Conservation (phyloP, 208 protist genomes). For the Dictyostelium gargantuum region DNA sequence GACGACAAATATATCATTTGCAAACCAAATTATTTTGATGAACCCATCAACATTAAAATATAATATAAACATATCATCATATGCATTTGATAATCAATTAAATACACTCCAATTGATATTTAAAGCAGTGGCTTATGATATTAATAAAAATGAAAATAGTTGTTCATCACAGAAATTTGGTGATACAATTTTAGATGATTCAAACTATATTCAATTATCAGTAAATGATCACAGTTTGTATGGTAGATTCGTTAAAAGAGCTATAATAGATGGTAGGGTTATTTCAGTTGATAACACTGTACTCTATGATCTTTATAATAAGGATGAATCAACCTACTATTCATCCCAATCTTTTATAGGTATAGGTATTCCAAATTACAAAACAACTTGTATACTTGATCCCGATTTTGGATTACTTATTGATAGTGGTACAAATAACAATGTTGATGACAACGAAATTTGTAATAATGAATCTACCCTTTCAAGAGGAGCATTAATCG, state of each 20-base stretch:
- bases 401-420: neutral
- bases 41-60: neutral
- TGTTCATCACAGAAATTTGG: neutral
- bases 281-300: neutral
- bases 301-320: neutral
- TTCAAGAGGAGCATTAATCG: neutral
- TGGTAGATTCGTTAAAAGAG: conserved; percentile 5
- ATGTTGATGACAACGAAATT: too few species aligned
- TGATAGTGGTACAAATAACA: neutral
- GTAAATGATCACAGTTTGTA: neutral
- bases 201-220: neutral
- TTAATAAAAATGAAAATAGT: neutral
- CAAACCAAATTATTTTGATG: neutral
- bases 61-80: neutral
- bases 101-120: neutral
- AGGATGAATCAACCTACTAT: neutral
- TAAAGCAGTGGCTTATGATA: neutral
- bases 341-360: neutral
- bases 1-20: conserved; percentile 3
- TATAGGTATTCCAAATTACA: neutral
- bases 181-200: neutral
- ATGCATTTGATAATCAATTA: neutral
- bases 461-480: neutral
- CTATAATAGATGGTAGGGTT: neutral
- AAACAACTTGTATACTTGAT: neutral